Evolutionary conservation across 345 rosid species (phyloP).

Genomic region (Mercurialis annua): DNA sequence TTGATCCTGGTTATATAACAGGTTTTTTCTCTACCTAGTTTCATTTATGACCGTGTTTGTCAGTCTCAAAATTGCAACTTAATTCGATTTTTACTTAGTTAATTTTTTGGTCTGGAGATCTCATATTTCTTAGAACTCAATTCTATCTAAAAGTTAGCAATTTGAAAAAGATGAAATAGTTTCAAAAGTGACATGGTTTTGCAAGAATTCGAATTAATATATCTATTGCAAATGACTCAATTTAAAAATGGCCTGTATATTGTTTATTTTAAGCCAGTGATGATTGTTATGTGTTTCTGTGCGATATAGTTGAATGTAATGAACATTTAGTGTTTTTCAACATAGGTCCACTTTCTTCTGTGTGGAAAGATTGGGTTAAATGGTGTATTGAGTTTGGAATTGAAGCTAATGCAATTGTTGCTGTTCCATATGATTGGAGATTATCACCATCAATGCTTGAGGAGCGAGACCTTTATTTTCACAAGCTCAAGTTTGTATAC

Average conservation of each 20-base stretch:
- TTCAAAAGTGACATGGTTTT: too few relatives aligned
- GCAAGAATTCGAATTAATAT: too few relatives aligned
- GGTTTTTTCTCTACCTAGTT: conserved; percentile 34
- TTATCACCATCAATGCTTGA: conserved; percentile 89
- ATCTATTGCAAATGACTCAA: too few relatives aligned
- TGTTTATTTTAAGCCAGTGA: not conserved
- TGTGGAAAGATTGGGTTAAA: conserved; percentile 98
- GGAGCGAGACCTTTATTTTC: conserved; percentile 97
- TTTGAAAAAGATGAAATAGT: too few relatives aligned
- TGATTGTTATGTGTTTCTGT: not conserved
- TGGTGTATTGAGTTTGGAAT: conserved; percentile 98
- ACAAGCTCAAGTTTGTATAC: conserved; percentile 81
- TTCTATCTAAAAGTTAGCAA: too few relatives aligned
- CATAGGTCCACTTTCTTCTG: conserved; percentile 93
- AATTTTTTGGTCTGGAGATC: too few relatives aligned
- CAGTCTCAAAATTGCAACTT: not conserved
- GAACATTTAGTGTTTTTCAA: conserved; percentile 13
- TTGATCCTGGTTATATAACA: conserved; percentile 96
- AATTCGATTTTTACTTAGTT: too few relatives aligned
- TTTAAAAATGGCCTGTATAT: not conserved
- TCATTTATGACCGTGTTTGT: not conserved
- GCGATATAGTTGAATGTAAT: not conserved
- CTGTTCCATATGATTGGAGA: conserved; percentile 99
- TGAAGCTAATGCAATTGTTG: conserved; percentile 88
- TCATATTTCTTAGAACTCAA: too few relatives aligned